phyloP scores from a whole-genome alignment of 108 stramenopile genomes.

The Nannochloropsis gaditana region DNA sequence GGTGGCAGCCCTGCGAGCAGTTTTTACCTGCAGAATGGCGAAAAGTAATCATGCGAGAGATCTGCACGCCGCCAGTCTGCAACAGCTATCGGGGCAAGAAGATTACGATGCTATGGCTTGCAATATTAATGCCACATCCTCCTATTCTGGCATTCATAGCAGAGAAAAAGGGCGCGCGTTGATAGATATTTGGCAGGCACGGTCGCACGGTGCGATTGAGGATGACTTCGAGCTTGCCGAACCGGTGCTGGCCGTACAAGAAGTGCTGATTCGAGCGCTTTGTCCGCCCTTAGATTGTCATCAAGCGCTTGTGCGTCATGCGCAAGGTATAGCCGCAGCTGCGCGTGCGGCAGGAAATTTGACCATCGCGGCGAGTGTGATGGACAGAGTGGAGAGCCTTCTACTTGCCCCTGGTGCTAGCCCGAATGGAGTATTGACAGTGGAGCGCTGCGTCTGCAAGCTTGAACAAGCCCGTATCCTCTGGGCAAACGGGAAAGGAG shows the following conservation, averaged over 20 bases:
- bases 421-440: neutral
- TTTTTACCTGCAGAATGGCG: neutral
- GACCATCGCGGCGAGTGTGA: constrained; percentile 5
- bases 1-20: neutral
- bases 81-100: neutral
- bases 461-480: constrained; percentile 34
- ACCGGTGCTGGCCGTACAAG: constrained; percentile 34
- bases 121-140: too few relatives aligned
- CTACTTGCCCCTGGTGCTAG: neutral
- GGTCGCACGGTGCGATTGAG: constrained; percentile 25
- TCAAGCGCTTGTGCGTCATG: neutral
- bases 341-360: neutral
- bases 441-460: constrained; percentile 25
- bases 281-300: neutral
- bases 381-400: constrained; percentile 22
- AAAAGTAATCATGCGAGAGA: neutral
- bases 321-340: neutral
- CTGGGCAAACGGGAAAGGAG: constrained; percentile 34
- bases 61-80: too few relatives aligned
- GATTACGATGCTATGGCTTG: neutral
- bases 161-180: constrained; percentile 20
- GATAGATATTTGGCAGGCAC: constrained; percentile 28
- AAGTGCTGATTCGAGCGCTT: neutral
- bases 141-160: neutral
- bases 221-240: constrained; percentile 40